A percentile compares a stretch with the other conserved stretches of the same genome.
phyloP scores from a whole-genome alignment of 2,329 filamentous ascomycete species.

The Hypoxylon sp. region DNA sequence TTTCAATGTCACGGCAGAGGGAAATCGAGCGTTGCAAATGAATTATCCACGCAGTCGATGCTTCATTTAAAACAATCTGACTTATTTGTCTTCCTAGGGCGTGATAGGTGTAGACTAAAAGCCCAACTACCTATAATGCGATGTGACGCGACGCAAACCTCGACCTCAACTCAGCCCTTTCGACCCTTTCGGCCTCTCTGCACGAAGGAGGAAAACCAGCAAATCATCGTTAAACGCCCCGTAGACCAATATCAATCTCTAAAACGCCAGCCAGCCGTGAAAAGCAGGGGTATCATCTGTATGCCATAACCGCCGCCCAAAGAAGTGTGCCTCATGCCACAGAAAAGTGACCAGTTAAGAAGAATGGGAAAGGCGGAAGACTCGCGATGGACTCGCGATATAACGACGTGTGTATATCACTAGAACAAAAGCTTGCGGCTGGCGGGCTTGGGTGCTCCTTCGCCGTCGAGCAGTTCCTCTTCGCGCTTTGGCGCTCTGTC shows the following conservation, averaged over 20 bases:
- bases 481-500: conserved; percentile 54
- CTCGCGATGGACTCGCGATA: background rate
- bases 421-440: conserved; percentile 60
- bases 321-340: background rate
- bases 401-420: background rate
- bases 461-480: conserved; percentile 52
- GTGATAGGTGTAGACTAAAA: too few relatives aligned
- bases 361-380: background rate
- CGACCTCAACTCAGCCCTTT: too few relatives aligned
- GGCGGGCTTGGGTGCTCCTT: conserved; percentile 58
- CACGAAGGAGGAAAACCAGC: too few relatives aligned
- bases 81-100: too few relatives aligned
- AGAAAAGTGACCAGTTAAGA: background rate
- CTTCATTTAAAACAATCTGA: too few relatives aligned
- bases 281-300: conserved; percentile 13
- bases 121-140: too few relatives aligned
- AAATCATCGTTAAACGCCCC: background rate
- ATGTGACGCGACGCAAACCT: too few relatives aligned
- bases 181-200: background rate
- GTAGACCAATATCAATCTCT: background rate
- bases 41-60: too few relatives aligned
- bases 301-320: conserved; percentile 2
- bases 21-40: background rate
- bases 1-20: too few relatives aligned
- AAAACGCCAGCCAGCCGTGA: conserved; percentile 5